Conservation (phyloP, 1,284 basidiomycete genomes). For the Fomes fomentarius region DNA sequence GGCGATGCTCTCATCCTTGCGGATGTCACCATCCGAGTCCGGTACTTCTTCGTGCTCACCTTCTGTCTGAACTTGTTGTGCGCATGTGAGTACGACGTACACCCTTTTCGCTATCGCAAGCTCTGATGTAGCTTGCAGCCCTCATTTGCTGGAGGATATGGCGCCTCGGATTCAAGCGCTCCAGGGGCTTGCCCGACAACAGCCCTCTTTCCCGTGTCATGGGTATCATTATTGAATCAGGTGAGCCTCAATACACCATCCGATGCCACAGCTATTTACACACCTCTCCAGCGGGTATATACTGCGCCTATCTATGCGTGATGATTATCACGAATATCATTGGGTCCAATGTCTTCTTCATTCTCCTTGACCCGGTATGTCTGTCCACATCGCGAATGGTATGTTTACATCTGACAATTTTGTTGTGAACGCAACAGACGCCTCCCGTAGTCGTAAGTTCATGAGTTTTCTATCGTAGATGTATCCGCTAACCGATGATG, state of each 20-base stretch:
- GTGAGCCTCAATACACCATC: not conserved
- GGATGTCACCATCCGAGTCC: constrained; percentile 4
- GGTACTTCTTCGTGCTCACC: constrained; percentile 9
- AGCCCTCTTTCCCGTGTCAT: not conserved
- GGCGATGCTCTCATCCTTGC: constrained; percentile 1
- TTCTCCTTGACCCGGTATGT: constrained; percentile 6
- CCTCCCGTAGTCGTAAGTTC: constrained; percentile 1
- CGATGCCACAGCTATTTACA: too few relatives aligned
- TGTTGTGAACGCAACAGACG: not conserved
- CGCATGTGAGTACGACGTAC: not conserved
- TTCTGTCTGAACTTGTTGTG: constrained; percentile 11
- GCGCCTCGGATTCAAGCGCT: not conserved
- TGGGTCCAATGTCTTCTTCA: constrained; percentile 9
- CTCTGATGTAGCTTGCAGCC: not conserved
- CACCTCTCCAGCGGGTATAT: not conserved
- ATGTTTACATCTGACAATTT: not conserved
- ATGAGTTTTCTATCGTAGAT: not conserved
- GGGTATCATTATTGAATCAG: constrained; percentile 4
- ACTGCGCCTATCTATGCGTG: constrained; percentile 4
- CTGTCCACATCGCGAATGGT: too few relatives aligned
- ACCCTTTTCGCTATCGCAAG: too few relatives aligned
- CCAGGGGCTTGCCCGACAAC: not conserved
- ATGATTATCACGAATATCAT: not conserved
- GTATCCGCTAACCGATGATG: not conserved
- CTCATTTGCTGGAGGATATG: constrained; percentile 11